Conservation (phyloP, 257 asterid genomes). For the Fraxinus pennsylvanica region DNA sequence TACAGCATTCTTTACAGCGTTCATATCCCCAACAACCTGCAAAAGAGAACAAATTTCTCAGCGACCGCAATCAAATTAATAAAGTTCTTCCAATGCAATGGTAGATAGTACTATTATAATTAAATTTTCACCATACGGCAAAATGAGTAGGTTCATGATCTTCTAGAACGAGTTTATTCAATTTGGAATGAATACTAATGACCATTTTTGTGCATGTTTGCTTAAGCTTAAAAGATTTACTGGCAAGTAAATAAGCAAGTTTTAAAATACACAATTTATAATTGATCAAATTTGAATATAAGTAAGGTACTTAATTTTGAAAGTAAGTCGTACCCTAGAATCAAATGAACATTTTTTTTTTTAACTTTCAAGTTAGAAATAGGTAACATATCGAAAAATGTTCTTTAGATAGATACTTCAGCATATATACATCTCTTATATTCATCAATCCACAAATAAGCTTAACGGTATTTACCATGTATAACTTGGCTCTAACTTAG, state of each 20-base stretch:
- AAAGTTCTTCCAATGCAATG: not conserved
- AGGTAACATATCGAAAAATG: not conserved
- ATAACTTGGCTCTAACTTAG: constrained; percentile 1
- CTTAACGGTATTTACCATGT: not conserved
- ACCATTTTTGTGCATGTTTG: not conserved
- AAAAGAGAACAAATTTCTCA: constrained; percentile 18
- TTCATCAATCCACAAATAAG: not conserved
- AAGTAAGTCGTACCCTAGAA: not conserved
- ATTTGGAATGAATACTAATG: not conserved
- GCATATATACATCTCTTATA: constrained; percentile 1
- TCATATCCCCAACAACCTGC: constrained; percentile 82
- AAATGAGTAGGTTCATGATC: constrained; percentile 15
- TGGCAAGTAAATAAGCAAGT: not conserved
- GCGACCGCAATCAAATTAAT: constrained; percentile 1
- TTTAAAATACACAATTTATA: not conserved
- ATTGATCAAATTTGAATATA: not conserved
- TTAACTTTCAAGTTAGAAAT: not conserved
- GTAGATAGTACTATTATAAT: not conserved
- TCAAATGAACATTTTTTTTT: not conserved
- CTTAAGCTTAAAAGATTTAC: not conserved
- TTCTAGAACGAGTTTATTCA: constrained; percentile 7
- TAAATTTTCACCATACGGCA: not conserved
- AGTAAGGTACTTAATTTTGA: not conserved
- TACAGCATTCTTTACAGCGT: constrained; percentile 79
- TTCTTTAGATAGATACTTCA: not conserved